Evolutionary conservation across 495 filamentous ascomycete genomes (phyloP).

Genomic region (Neurospora hispaniola): DNA sequence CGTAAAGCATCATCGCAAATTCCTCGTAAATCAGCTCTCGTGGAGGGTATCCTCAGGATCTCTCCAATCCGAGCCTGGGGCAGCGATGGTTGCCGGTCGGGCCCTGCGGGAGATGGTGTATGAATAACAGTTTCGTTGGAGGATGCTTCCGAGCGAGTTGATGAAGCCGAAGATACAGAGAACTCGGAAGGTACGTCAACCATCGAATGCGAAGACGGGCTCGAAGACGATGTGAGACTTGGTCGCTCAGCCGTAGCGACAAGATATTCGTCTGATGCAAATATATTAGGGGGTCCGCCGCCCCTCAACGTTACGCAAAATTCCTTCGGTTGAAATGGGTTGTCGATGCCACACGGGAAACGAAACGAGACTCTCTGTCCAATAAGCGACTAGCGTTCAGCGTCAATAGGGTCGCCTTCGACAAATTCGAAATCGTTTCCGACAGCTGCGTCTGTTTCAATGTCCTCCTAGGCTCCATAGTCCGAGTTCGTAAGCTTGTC

Average conservation of each 20-base stretch:
- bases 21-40: background rate
- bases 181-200: background rate
- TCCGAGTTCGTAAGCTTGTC: conserved; percentile 39
- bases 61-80: background rate
- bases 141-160: background rate
- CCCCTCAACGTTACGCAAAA: background rate
- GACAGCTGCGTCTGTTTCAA: background rate
- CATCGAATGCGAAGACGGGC: background rate
- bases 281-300: background rate
- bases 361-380: background rate
- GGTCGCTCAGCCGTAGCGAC: background rate
- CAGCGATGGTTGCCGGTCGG: background rate
- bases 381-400: background rate
- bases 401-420: background rate
- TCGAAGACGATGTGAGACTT: background rate
- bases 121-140: background rate
- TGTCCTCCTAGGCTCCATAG: conserved; percentile 21
- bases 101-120: background rate
- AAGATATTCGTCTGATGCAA: background rate
- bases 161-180: background rate
- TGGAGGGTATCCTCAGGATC: background rate
- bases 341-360: background rate
- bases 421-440: background rate
- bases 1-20: background rate
- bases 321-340: background rate